Evolutionary conservation across 2,329 filamentous ascomycete species (phyloP).

Genomic region (Stagonosporopsis cucurbitacearum): DNA sequence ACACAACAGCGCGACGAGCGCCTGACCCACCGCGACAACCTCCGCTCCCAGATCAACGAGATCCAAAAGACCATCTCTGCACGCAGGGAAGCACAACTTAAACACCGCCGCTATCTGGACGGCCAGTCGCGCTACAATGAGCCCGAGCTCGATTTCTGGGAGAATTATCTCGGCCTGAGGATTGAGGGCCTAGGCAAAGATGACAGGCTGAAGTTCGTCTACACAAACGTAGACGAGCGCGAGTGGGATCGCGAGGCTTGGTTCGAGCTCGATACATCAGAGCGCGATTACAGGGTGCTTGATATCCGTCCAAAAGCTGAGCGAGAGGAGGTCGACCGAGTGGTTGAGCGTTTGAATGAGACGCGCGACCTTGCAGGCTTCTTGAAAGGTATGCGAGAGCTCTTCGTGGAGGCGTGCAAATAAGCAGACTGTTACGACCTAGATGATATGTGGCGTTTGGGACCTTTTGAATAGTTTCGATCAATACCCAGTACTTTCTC

Average conservation of each 20-base stretch:
- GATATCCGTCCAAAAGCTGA: constrained; percentile 84
- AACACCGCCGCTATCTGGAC: constrained; percentile 76
- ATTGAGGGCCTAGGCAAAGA: constrained; percentile 88
- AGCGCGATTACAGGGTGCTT: constrained; percentile 83
- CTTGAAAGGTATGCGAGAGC: constrained; percentile 80
- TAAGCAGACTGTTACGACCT: constrained; percentile 15
- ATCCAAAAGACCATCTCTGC: constrained; percentile 74
- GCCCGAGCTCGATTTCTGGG: constrained; percentile 95
- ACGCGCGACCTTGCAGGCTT: constrained; percentile 73
- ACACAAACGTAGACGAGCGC: constrained; percentile 82
- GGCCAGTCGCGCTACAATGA: constrained; percentile 86
- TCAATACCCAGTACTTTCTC: constrained; percentile 16
- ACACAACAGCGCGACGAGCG: constrained; percentile 63
- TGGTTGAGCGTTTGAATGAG: constrained; percentile 83
- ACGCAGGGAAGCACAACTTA: constrained; percentile 72
- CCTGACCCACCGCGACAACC: constrained; percentile 60
- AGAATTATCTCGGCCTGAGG: constrained; percentile 83
- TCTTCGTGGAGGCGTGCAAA: constrained; percentile 69
- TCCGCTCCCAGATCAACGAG: constrained; percentile 65
- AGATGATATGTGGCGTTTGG: constrained; percentile 16
- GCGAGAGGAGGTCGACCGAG: constrained; percentile 75
- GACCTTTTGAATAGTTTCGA: constrained; percentile 10
- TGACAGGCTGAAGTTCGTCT: constrained; percentile 89
- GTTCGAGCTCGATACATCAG: constrained; percentile 87
- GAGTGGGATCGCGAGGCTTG: constrained; percentile 89